These are phyloP conservation scores for Myxozyma kluyveri DNA, from an alignment of 805 yeast species.

Conservation along the genomic window DNA sequence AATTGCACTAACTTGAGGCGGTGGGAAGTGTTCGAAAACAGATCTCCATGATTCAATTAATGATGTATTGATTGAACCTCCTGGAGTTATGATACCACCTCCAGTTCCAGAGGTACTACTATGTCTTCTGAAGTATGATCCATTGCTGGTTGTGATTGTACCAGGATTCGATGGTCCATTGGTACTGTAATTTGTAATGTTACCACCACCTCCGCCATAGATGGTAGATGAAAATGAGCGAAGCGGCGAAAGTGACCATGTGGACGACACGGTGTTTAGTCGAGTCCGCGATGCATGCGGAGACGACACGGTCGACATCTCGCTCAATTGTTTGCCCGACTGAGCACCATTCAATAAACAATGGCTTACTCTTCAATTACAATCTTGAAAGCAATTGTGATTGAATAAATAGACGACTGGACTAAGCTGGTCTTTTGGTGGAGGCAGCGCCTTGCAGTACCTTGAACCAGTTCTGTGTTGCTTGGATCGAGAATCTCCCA, in stretches of 20 bases:
- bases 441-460: background rate
- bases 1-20: slow-evolving; percentile 26
- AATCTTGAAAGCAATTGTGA: too few species aligned
- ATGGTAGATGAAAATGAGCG: background rate
- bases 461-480: too few species aligned
- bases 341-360: too few species aligned
- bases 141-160: background rate
- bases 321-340: too few species aligned
- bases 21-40: slow-evolving; percentile 25
- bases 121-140: background rate
- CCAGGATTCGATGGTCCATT: background rate
- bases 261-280: slow-evolving; percentile 1
- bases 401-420: too few species aligned
- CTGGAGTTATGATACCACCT: background rate
- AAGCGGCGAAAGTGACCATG: slow-evolving; percentile 2
- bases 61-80: slow-evolving; percentile 5
- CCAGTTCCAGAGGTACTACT: slow-evolving; percentile 1
- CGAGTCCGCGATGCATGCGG: background rate
- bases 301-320: background rate
- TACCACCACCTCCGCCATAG: background rate
- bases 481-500: too few species aligned
- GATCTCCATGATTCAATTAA: slow-evolving; percentile 18
- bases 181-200: background rate
- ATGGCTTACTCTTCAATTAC: too few species aligned
- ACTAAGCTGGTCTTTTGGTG: background rate